Evolutionary conservation across 768 basidiomycete species (phyloP), one percentile per base, ranked within the genome.

Genomic region (Podaxis sp.): DNA sequence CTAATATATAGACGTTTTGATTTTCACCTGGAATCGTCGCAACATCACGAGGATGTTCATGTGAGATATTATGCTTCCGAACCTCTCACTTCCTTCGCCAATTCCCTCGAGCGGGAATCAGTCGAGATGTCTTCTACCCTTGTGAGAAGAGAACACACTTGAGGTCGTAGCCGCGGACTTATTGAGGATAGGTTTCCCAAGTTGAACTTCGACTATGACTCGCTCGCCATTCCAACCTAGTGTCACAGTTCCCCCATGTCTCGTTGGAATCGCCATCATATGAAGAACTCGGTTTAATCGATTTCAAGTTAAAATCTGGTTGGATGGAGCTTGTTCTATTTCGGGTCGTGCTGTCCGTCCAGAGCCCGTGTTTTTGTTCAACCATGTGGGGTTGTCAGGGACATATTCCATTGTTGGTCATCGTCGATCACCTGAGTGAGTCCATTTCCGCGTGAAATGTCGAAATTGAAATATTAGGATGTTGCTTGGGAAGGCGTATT

Each of bases 321-420:
- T 28, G 44, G 44, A n/a, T 37, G n/a, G 46, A 57, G 41, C 17
- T 55, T 17, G 3, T 10, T 24, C 20, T 3, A 24, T 50, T 48
- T n/a, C 57, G 20, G 26, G 30, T 5, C 10, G 48, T 17, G 26
- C 5, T 33, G 40, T 33, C 56, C 24, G 15, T 15, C 2, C 44
- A 48, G 26, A 48, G 56, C 20, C 56, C 44, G 56, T 57, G 56
- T 57, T 57, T 57, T 49, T 57, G 33, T 33, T 57, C 44, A 20
- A 22, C 38, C 40, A 56, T 56, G 55, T 38, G 55, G 55, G 38
- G 24, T 55, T 15, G 30, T 22, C 55, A 30, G 56, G 56, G 41
- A 12, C 3, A 13, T n/a, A 24, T 20, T 40, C 55, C 40, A 38
- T 55, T n/a, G 33, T 36, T 37, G 55, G 55, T 40, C 12, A 41